Base-by-base conservation (phyloP, 2,329 filamentous ascomycete species). In the Knufia fluminis region DNA sequence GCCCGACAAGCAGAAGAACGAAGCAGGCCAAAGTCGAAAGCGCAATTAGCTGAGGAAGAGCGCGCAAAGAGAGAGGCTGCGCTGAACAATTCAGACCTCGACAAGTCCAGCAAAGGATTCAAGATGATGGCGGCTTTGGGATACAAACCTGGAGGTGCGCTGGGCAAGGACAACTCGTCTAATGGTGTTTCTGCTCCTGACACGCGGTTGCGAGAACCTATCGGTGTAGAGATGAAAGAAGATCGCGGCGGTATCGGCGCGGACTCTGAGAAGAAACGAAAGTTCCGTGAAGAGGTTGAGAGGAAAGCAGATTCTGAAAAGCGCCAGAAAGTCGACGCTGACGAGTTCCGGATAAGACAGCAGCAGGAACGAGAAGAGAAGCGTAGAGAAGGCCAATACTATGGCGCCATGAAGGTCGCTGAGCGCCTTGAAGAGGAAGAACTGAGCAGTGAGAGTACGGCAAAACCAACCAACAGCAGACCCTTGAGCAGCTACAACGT, bases 51-150 rank as follows among this genome's bases (percentile, higher is more conserved):
- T n/a, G 81, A 79, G 44, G 82, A 88, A 57, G 87, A 85, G 59
- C 78, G 77, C 7, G 76, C 75, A 36, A 79, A 79, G 14, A 83
- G 88, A 46, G 86, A 96, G 64, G 79, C 76, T 32, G 87, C 86
- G 0, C 77, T 96, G 22, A 76, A 82, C 3, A 85, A 71, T n/a
- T 86, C 84, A 3, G 73, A 92, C 43, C 72, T 95, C 4, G 77
- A 82, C 17, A 66, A 66, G 14, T 55, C 42, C 12, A 94, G 83
- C 70, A 97, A 96, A 64, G 92, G 91, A 1, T 80, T 94, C 54
- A 81, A 86, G 56, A 96, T 98, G 88, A 95, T 98, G 90, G 84
- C 87, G 19, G 91, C 87, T 67, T 86, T 98, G 75, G 92, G 92
- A 1, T 98, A 94, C 70, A 83, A 80, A 51, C 73, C 79, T 17